phyloP scores from a whole-genome alignment of 2,329 filamentous ascomycete species.

The Ceratocystis smalleyi region DNA sequence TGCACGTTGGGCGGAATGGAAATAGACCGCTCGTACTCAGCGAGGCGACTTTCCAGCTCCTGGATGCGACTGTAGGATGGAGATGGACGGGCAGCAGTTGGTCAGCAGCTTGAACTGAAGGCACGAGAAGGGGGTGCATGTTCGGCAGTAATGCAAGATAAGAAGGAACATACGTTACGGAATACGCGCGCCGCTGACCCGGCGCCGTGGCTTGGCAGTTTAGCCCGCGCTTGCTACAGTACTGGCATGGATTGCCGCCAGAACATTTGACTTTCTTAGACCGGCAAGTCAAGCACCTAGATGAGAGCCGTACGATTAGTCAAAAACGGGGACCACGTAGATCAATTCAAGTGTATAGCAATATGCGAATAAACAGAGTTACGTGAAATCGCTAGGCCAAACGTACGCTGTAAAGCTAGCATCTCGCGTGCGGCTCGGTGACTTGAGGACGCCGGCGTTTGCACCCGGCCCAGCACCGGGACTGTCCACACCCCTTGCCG shows the following conservation, averaged over 20 bases:
- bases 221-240: constrained; percentile 15
- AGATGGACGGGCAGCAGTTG: neutral
- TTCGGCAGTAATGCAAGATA: neutral
- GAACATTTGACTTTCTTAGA: constrained; percentile 17
- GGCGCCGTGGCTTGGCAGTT: constrained; percentile 14
- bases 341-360: neutral
- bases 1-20: neutral
- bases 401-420: constrained; percentile 34
- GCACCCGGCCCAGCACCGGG: neutral
- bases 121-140: neutral
- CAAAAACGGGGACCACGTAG: neutral
- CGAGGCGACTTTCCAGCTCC: constrained; percentile 18
- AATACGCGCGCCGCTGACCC: constrained; percentile 14
- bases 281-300: constrained; percentile 17
- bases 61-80: constrained; percentile 15
- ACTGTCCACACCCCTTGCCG: neutral
- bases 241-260: constrained; percentile 14
- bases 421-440: constrained; percentile 31
- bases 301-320: neutral
- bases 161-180: constrained; percentile 14
- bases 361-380: neutral
- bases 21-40: constrained; percentile 17
- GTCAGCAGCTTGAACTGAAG: neutral
- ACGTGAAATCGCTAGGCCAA: constrained; percentile 25
- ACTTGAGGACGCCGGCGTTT: constrained; percentile 27